Conservation (phyloP, 2,329 filamentous ascomycete species). For the Penicillium sp. region DNA sequence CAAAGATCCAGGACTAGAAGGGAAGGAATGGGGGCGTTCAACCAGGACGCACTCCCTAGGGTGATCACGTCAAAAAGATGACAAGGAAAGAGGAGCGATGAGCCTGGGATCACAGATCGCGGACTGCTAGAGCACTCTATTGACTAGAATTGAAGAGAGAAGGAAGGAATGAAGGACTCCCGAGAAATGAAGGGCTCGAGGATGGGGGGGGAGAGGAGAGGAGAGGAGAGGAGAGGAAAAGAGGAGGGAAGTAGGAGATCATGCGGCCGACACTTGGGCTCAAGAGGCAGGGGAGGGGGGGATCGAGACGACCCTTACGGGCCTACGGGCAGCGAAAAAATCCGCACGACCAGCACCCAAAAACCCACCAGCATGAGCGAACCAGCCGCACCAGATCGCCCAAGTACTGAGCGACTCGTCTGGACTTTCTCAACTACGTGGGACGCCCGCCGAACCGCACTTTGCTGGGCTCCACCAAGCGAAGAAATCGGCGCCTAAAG, state of each 20-base stretch:
- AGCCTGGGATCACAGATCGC: slow-evolving; percentile 29
- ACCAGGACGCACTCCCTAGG: slow-evolving; percentile 31
- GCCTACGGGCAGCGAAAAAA: no score
- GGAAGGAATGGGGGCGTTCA: slow-evolving; percentile 33
- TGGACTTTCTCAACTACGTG: no score
- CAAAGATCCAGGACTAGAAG: slow-evolving; percentile 10
- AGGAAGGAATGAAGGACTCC: slow-evolving; percentile 22
- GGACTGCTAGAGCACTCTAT: slow-evolving; percentile 8
- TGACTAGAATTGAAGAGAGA: slow-evolving; percentile 11
- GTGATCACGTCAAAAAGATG: slow-evolving; percentile 8
- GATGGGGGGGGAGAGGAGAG: slow-evolving; percentile 5
- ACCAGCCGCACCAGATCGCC: no score
- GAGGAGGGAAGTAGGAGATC: slow-evolving; percentile 1
- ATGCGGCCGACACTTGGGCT: not conserved
- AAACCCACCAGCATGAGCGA: no score
- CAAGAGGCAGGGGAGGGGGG: not conserved
- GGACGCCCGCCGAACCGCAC: no score
- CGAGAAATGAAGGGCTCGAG: slow-evolving; percentile 16
- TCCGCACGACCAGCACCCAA: no score
- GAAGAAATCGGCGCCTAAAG: no score
- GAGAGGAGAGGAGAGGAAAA: slow-evolving; percentile 6
- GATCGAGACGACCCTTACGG: not conserved
- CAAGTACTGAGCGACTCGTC: no score
- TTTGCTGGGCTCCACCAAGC: no score
- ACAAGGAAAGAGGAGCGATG: slow-evolving; percentile 13